These are phyloP conservation scores for Reutealis trisperma DNA, from an alignment of 345 rosid species.

Conservation along the genomic window DNA sequence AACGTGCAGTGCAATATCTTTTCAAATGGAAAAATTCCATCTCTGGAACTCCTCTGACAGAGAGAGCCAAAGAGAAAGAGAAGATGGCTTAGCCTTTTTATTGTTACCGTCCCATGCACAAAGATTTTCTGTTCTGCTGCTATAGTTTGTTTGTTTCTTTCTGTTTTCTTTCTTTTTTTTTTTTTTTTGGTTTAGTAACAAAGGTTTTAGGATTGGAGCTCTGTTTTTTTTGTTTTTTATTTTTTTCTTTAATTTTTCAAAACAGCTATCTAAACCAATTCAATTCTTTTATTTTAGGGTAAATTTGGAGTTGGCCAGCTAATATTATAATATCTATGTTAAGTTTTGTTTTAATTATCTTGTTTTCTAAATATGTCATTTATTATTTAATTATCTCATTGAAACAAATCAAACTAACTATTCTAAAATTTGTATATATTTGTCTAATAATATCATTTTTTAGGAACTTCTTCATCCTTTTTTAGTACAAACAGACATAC, in stretches of 20 bases:
- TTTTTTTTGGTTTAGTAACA: background rate
- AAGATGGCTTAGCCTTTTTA: constrained; percentile 28
- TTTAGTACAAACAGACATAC: background rate
- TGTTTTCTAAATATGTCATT: background rate
- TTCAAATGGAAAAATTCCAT: background rate
- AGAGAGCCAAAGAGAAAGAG: constrained; percentile 42
- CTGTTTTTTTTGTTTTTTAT: background rate
- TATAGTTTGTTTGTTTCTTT: background rate
- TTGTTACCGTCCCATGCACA: too few relatives aligned
- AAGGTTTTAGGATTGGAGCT: background rate
- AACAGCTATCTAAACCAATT: constrained; percentile 3
- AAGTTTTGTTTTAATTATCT: background rate
- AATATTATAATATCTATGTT: background rate
- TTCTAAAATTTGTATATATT: background rate
- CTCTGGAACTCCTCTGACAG: constrained; percentile 49
- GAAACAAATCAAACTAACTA: background rate
- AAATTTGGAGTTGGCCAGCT: constrained; percentile 12
- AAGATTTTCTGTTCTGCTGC: constrained; percentile 11
- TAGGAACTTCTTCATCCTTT: background rate
- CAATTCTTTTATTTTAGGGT: background rate
- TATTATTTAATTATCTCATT: background rate
- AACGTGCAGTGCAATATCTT: constrained; percentile 9
- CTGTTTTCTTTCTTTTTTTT: background rate
- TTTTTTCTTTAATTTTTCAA: too few relatives aligned
- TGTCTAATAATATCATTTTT: background rate